Evolutionary conservation across 495 filamentous ascomycete genomes (phyloP).

Genomic region (Cudoniella acicularis): DNA sequence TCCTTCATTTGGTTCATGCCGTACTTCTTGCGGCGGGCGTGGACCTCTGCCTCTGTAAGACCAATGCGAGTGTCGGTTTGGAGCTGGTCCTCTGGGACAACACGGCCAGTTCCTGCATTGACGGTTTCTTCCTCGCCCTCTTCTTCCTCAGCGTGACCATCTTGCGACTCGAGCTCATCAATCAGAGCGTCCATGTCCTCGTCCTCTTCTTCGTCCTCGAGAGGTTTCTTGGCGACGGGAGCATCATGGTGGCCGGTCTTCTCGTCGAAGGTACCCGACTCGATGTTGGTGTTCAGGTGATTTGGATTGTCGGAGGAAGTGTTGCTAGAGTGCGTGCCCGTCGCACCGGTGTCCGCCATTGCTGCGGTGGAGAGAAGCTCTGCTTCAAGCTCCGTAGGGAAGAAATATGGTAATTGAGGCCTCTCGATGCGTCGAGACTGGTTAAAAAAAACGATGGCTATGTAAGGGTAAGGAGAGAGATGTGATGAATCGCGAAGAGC

Average conservation of each 20-base stretch:
- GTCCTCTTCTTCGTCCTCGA: slow-evolving; percentile 57
- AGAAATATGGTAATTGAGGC: neutral
- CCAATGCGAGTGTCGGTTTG: slow-evolving; percentile 67
- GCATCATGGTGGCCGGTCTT: slow-evolving; percentile 30
- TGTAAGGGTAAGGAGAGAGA: neutral
- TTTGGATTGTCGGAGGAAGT: slow-evolving; percentile 12
- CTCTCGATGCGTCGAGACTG: neutral
- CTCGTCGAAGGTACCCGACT: slow-evolving; percentile 54
- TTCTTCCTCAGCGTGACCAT: slow-evolving; percentile 62
- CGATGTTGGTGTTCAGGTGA: slow-evolving; percentile 48
- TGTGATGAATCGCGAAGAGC: neutral
- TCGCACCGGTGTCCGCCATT: slow-evolving; percentile 44
- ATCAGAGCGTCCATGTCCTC: slow-evolving; percentile 80
- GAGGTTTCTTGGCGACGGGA: neutral
- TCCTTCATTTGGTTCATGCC: slow-evolving; percentile 88
- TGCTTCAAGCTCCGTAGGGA: slow-evolving; percentile 8
- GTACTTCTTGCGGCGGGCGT: slow-evolving; percentile 67
- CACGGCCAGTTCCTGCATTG: slow-evolving; percentile 42
- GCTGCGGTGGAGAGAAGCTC: slow-evolving; percentile 20
- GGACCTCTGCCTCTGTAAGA: slow-evolving; percentile 69
- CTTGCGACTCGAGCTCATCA: slow-evolving; percentile 74
- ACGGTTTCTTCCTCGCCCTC: slow-evolving; percentile 40
- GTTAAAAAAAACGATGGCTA: neutral
- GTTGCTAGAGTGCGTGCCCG: slow-evolving; percentile 13
- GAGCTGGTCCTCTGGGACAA: slow-evolving; percentile 62